Evolutionary conservation across 2,329 filamentous ascomycete species (phyloP).

Genomic region (Cladophialophora bantiana): DNA sequence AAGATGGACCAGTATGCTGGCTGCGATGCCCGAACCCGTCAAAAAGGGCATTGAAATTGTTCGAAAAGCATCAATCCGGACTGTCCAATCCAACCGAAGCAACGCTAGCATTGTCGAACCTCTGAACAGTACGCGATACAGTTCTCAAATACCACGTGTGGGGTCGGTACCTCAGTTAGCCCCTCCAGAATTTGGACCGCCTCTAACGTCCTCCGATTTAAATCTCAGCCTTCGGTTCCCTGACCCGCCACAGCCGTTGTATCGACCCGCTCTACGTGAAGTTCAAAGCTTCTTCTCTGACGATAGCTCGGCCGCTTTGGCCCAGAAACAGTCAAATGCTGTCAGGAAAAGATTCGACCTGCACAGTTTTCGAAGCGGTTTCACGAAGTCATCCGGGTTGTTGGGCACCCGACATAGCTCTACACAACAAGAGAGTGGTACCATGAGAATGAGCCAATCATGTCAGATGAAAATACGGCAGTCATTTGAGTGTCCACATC

Average conservation of each 20-base stretch:
- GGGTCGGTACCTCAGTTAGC: slow-evolving; percentile 35
- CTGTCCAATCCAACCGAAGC: slow-evolving; percentile 35
- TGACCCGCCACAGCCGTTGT: slow-evolving; percentile 19
- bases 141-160: slow-evolving; percentile 23
- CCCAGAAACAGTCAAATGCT: slow-evolving; percentile 16
- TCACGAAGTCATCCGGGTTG: slow-evolving; percentile 31
- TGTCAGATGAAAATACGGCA: slow-evolving; percentile 28
- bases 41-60: slow-evolving; percentile 34
- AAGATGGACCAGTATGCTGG: slow-evolving; percentile 38
- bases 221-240: slow-evolving; percentile 41
- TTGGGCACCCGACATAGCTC: slow-evolving; percentile 24
- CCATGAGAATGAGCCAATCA: slow-evolving; percentile 18
- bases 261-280: slow-evolving; percentile 41
- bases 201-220: slow-evolving; percentile 32
- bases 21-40: slow-evolving; percentile 35
- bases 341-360: slow-evolving; percentile 32
- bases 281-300: slow-evolving; percentile 49
- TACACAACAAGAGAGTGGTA: slow-evolving; percentile 11
- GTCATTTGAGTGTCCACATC: slow-evolving; percentile 29
- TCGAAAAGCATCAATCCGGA: slow-evolving; percentile 37
- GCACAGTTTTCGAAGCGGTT: slow-evolving; percentile 31
- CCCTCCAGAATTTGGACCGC: slow-evolving; percentile 37
- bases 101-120: slow-evolving; percentile 38
- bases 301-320: slow-evolving; percentile 45
- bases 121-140: slow-evolving; percentile 38